phyloP scores from a whole-genome alignment of 2,329 filamentous ascomycete species.

The Calonectria honghensis region DNA sequence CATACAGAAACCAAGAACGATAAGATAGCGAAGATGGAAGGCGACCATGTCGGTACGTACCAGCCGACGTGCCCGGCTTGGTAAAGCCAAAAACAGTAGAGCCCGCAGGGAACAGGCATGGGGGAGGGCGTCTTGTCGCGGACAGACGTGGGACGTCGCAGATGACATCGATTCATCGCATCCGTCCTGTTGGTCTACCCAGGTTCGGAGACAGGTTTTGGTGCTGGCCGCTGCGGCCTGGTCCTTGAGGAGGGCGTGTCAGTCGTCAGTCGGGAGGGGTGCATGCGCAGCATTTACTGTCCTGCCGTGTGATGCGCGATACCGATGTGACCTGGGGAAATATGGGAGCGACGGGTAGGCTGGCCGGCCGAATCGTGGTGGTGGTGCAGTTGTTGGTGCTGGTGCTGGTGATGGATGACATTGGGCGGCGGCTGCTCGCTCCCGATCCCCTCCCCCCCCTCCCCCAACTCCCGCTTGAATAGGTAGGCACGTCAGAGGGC shows the following conservation, averaged over 20 bases:
- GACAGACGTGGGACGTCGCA: slow-evolving; percentile 28
- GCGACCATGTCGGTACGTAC: slow-evolving; percentile 37
- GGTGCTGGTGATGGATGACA: slow-evolving; percentile 40
- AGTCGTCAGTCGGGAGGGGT: slow-evolving; percentile 12
- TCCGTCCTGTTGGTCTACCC: slow-evolving; percentile 33
- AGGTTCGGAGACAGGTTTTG: slow-evolving; percentile 31
- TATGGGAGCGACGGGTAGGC: slow-evolving; percentile 24
- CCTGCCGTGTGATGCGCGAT: slow-evolving; percentile 37
- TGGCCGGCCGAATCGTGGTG: slow-evolving; percentile 46
- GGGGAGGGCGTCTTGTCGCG: slow-evolving; percentile 27
- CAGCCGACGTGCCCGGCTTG: slow-evolving; percentile 26
- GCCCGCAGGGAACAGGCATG: slow-evolving; percentile 29
- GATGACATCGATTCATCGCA: slow-evolving; percentile 39
- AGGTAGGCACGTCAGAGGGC: slow-evolving; percentile 36
- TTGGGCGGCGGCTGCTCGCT: neutral
- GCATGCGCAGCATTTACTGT: slow-evolving; percentile 24
- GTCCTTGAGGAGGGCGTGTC: slow-evolving; percentile 28
- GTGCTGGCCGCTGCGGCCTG: slow-evolving; percentile 23
- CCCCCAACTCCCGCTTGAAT: neutral
- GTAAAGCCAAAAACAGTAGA: slow-evolving; percentile 29
- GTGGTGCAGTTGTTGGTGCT: slow-evolving; percentile 37
- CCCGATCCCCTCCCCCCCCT: neutral
- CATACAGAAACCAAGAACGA: slow-evolving; percentile 25
- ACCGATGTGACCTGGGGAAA: slow-evolving; percentile 27
- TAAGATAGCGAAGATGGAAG: slow-evolving; percentile 29